Percentiles rank a stretch among this genome's conserved stretches.
Conservation (phyloP, 805 yeast species). For the Monosporozyma unispora region DNA sequence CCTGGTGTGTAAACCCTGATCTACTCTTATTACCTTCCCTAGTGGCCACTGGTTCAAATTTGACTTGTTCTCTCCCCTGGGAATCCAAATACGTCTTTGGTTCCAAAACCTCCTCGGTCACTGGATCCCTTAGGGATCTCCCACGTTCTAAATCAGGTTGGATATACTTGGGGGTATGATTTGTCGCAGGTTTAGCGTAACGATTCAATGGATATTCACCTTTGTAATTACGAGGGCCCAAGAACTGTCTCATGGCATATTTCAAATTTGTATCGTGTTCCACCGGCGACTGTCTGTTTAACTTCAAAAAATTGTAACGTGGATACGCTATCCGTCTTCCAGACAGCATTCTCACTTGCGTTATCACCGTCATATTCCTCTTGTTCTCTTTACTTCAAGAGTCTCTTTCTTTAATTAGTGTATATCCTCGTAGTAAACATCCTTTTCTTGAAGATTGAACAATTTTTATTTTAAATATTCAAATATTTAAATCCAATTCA, state of each 20-base stretch:
- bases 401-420: no score
- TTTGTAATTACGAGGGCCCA: constrained; percentile 76
- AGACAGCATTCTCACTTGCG: constrained; percentile 18
- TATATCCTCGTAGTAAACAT: not conserved
- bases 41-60: not conserved
- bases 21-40: not conserved
- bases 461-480: not conserved
- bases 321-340: constrained; percentile 49
- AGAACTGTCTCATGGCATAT: constrained; percentile 58
- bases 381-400: not conserved
- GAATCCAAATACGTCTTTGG: not conserved
- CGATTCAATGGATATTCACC: constrained; percentile 76
- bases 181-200: constrained; percentile 55
- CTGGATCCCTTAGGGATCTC: constrained; percentile 28
- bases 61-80: not conserved
- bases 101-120: constrained; percentile 26
- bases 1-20: not conserved
- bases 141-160: constrained; percentile 44
- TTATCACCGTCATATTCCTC: not conserved
- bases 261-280: constrained; percentile 46
- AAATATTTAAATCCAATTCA: not conserved
- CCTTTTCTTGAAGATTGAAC: not conserved
- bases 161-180: constrained; percentile 67
- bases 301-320: constrained; percentile 37
- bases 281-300: constrained; percentile 33